phyloP scores from a whole-genome alignment of 805 yeast species.

The Cyberlindnera maclurae region DNA sequence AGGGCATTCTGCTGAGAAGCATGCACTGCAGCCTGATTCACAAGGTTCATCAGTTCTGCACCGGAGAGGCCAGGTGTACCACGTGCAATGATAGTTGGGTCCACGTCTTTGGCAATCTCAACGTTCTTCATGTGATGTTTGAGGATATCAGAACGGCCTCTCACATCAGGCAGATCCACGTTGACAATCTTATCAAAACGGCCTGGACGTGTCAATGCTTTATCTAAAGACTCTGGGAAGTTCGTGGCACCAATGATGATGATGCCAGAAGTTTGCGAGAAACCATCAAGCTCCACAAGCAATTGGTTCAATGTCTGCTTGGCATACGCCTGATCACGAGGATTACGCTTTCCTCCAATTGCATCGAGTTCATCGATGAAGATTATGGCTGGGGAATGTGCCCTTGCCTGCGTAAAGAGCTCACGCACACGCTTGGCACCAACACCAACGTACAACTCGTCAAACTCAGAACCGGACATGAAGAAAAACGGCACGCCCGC shows the following conservation, averaged over 20 bases:
- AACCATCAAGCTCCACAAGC: constrained; percentile 93
- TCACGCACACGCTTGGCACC: constrained; percentile 98
- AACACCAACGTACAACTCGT: constrained; percentile 96
- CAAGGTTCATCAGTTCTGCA: constrained; percentile 92
- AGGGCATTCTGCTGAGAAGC: constrained; percentile 92
- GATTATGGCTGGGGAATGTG: constrained; percentile 92
- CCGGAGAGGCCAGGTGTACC: constrained; percentile 99
- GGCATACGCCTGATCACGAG: constrained; percentile 96
- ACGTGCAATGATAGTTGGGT: constrained; percentile 84
- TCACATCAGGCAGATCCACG: constrained; percentile 94
- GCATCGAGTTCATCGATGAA: constrained; percentile 98
- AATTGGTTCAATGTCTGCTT: constrained; percentile 95
- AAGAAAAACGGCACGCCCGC: constrained; percentile 98
- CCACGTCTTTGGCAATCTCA: constrained; percentile 78
- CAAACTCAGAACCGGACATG: constrained; percentile 98
- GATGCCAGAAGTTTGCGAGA: constrained; percentile 86
- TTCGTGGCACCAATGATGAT: constrained; percentile 97
- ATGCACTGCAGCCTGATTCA: constrained; percentile 95
- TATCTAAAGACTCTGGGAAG: constrained; percentile 94
- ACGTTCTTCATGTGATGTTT: constrained; percentile 88
- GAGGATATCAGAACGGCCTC: constrained; percentile 92
- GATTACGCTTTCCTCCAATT: constrained; percentile 95
- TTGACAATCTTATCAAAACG: constrained; percentile 93
- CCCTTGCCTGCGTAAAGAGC: constrained; percentile 85
- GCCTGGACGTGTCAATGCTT: constrained; percentile 97